Evolutionary conservation across 306 rosid species (phyloP).

Genomic region (Trifolium dubium): DNA sequence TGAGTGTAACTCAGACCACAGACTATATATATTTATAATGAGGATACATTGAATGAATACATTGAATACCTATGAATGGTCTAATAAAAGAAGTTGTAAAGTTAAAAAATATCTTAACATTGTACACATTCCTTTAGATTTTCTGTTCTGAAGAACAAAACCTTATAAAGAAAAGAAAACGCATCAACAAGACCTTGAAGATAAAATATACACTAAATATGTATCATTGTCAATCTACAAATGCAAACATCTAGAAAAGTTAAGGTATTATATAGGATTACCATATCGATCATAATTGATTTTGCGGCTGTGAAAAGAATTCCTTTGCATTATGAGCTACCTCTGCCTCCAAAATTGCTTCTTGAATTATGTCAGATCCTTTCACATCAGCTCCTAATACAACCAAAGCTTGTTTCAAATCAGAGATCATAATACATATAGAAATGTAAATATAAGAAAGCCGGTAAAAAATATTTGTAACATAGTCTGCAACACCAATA

Average conservation of each 20-base stretch:
- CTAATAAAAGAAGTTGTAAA: too few species aligned
- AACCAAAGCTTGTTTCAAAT: slow-evolving; percentile 39
- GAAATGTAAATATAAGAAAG: not conserved
- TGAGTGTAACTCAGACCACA: too few species aligned
- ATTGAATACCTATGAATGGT: too few species aligned
- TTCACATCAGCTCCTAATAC: slow-evolving; percentile 57
- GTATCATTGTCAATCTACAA: slow-evolving; percentile 38
- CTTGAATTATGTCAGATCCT: slow-evolving; percentile 79
- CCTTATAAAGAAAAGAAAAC: too few species aligned
- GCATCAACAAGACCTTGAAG: too few species aligned
- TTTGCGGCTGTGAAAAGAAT: slow-evolving; percentile 76
- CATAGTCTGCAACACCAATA: slow-evolving; percentile 13
- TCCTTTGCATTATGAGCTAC: slow-evolving; percentile 83
- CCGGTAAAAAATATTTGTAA: not conserved
- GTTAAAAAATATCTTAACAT: too few species aligned
- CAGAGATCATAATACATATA: slow-evolving; percentile 28
- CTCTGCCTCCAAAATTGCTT: slow-evolving; percentile 89
- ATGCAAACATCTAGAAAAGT: slow-evolving; percentile 27
- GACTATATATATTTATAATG: too few species aligned
- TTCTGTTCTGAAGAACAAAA: too few species aligned
- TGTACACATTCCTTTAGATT: too few species aligned
- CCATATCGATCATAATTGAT: slow-evolving; percentile 49
- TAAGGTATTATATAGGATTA: slow-evolving; percentile 26
- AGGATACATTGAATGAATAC: too few species aligned
- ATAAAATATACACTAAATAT: too few species aligned